Evolutionary conservation across 2,329 filamentous ascomycete genomes (phyloP).

Genomic region (Didymosphaeria variabile): DNA sequence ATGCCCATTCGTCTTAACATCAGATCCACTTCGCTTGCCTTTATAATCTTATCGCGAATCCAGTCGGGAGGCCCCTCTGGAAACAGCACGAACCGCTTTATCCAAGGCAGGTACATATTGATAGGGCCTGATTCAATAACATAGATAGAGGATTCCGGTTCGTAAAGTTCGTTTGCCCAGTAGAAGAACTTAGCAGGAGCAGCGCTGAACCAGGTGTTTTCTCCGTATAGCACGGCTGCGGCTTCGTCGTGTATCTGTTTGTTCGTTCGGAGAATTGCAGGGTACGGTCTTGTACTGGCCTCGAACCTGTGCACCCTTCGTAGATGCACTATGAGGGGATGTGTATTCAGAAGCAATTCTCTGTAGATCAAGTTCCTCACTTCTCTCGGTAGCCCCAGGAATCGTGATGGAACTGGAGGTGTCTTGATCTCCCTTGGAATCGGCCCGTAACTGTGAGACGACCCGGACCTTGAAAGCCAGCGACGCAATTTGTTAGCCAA

Average conservation of each 20-base stretch:
- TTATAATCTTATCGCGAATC: constrained; percentile 7
- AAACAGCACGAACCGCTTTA: constrained; percentile 16
- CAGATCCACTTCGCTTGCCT: constrained; percentile 1
- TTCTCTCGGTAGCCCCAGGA: constrained; percentile 16
- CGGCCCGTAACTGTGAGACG: neutral
- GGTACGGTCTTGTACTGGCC: constrained; percentile 8
- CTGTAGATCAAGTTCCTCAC: constrained; percentile 16
- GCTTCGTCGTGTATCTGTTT: constrained; percentile 20
- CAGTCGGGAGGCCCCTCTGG: constrained; percentile 15
- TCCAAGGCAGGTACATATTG: constrained; percentile 15
- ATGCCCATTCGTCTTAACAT: constrained; percentile 17
- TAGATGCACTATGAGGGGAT: constrained; percentile 11
- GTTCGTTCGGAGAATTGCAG: constrained; percentile 16
- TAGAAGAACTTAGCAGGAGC: constrained; percentile 3
- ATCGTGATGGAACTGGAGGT: constrained; percentile 4
- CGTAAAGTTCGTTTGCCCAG: constrained; percentile 4
- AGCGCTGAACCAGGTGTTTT: constrained; percentile 17
- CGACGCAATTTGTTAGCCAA: neutral
- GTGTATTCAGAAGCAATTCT: constrained; percentile 12
- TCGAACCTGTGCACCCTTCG: constrained; percentile 8
- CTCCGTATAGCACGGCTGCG: constrained; percentile 15
- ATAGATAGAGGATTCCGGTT: constrained; percentile 5
- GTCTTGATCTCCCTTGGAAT: neutral
- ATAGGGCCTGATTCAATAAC: constrained; percentile 4
- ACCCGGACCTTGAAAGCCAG: constrained; percentile 4